phyloP scores from a whole-genome alignment of 1,139 yeast species.

The Hemisphaericaspora subhashii region DNA sequence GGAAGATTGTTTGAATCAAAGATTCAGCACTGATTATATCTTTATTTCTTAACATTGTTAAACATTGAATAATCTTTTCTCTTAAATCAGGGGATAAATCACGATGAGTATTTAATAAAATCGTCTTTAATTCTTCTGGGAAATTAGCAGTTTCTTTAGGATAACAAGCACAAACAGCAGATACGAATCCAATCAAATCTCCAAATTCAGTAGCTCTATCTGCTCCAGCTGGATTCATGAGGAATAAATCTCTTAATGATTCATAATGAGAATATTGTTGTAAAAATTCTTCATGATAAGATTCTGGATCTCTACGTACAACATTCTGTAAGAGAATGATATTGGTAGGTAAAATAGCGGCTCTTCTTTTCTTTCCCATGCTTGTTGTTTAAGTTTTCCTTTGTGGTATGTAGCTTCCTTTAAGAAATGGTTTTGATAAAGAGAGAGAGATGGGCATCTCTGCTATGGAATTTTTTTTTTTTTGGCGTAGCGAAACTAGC shows the following conservation, averaged over 20 bases:
- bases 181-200: constrained; percentile 84
- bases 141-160: constrained; percentile 85
- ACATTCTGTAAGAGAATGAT: constrained; percentile 88
- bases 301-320: constrained; percentile 89
- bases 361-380: constrained; percentile 88
- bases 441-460: no score
- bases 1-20: constrained; percentile 84
- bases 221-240: constrained; percentile 62
- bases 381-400: constrained; percentile 9
- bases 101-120: constrained; percentile 73
- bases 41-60: constrained; percentile 88
- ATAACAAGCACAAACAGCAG: constrained; percentile 88
- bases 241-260: constrained; percentile 81
- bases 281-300: constrained; percentile 88
- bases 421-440: no score
- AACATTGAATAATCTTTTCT: constrained; percentile 86
- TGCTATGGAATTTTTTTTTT: background rate
- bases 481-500: no score
- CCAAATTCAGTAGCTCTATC: constrained; percentile 70
- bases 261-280: constrained; percentile 93
- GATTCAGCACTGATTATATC: constrained; percentile 77
- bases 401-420: background rate
- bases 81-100: constrained; percentile 81
- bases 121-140: constrained; percentile 73
- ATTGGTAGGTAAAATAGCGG: constrained; percentile 88